A percentile compares a stretch with the other conserved stretches of the same genome.
Conservation (phyloP, 352 stramenopile genomes). For the Globisporangium viniferum region DNA sequence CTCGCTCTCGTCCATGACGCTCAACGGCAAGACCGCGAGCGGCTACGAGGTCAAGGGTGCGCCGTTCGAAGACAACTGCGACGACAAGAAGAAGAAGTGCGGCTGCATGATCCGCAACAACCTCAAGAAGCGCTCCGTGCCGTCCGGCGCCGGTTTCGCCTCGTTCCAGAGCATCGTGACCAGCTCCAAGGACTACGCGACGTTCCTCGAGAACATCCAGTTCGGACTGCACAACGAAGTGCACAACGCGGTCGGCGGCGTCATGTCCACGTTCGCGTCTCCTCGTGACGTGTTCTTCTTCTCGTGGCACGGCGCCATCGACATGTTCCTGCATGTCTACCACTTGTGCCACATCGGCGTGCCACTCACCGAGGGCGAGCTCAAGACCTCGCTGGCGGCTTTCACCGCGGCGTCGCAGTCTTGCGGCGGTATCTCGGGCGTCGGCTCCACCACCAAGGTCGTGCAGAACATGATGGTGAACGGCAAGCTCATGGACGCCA, state of each 20-base stretch:
- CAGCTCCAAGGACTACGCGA: constrained; percentile 46
- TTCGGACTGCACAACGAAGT: constrained; percentile 66
- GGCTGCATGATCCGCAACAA: constrained; percentile 42
- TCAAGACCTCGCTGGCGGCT: constrained; percentile 31
- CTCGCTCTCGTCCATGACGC: constrained; percentile 15
- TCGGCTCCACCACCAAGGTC: constrained; percentile 35
- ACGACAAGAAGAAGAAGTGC: constrained; percentile 38
- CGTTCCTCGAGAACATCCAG: constrained; percentile 55
- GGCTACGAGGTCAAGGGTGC: constrained; percentile 32
- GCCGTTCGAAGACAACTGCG: constrained; percentile 34
- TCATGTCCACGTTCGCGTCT: constrained; percentile 44
- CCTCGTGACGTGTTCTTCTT: constrained; percentile 67
- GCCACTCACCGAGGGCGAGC: constrained; percentile 37
- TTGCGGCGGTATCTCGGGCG: constrained; percentile 42
- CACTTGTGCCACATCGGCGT: constrained; percentile 61
- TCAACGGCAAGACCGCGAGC: constrained; percentile 28
- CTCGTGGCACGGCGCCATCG: constrained; percentile 60
- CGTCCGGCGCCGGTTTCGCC: constrained; percentile 44
- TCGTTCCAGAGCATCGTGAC: constrained; percentile 51
- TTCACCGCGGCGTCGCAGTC: constrained; percentile 42
- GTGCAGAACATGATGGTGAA: constrained; percentile 40
- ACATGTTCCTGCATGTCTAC: constrained; percentile 70
- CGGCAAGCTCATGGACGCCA: constrained; percentile 38
- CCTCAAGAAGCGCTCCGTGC: constrained; percentile 31
- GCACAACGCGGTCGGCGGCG: constrained; percentile 47